Percentiles rank a stretch among this genome's conserved stretches.
phyloP scores from a whole-genome alignment of 257 asterid species.

The Ajuga chamaepitys region DNA sequence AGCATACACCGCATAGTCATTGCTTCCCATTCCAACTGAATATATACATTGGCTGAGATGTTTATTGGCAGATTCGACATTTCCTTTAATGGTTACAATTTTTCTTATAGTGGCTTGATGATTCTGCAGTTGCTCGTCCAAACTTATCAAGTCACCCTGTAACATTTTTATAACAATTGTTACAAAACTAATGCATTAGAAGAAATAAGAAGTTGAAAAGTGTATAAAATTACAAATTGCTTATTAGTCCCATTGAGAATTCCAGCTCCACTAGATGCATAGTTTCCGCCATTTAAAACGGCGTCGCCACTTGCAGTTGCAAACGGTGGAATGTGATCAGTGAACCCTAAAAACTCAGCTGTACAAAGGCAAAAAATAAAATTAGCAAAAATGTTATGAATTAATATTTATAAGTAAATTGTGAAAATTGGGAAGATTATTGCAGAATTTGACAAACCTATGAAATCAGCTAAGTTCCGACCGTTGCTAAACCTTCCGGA shows the following conservation, averaged over 20 bases:
- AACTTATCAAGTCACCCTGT: slow-evolving; percentile 16
- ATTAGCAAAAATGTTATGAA: too few species aligned
- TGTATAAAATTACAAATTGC: too few species aligned
- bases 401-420: neutral
- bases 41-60: slow-evolving; percentile 7
- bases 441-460: slow-evolving; percentile 6
- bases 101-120: neutral
- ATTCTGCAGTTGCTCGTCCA: slow-evolving; percentile 13
- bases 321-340: slow-evolving; percentile 9
- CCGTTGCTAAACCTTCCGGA: slow-evolving; percentile 43
- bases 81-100: neutral
- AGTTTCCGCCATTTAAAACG: slow-evolving; percentile 1
- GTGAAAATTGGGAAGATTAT: neutral
- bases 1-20: slow-evolving; percentile 7
- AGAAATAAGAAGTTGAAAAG: too few species aligned
- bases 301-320: neutral
- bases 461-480: slow-evolving; percentile 22
- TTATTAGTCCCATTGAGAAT: neutral
- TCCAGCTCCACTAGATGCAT: slow-evolving; percentile 15
- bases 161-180: too few species aligned
- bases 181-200: too few species aligned
- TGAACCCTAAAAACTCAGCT: slow-evolving; percentile 13
- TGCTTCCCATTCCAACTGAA: slow-evolving; percentile 15
- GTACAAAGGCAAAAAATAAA: neutral
- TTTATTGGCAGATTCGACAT: neutral